These are phyloP conservation scores for Allantophomopsis lycopodina DNA, from an alignment of 2,329 filamentous ascomycete genomes.

Conservation along the genomic window DNA sequence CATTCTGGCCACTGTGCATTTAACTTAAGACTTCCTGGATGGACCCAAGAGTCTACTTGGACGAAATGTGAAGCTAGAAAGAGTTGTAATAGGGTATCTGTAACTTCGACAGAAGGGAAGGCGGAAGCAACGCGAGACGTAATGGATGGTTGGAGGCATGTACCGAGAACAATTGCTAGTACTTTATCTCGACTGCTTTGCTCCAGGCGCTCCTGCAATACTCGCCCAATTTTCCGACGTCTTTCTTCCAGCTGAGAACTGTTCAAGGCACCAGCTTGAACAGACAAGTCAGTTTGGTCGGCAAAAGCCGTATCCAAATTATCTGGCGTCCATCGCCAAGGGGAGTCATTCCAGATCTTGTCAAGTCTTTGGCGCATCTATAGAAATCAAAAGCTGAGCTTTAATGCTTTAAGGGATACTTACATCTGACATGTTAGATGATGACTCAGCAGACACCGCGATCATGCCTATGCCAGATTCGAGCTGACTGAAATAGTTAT, in stretches of 20 bases:
- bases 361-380: no score
- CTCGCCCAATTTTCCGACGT: no score
- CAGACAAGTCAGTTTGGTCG: slow-evolving; percentile 3
- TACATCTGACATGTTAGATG: not conserved
- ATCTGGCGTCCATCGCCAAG: slow-evolving; percentile 6
- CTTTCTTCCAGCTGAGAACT: slow-evolving; percentile 2
- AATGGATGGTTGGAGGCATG: slow-evolving; percentile 1
- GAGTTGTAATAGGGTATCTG: not conserved
- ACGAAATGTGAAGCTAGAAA: slow-evolving; percentile 7
- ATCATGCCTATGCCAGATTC: not conserved
- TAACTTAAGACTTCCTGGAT: slow-evolving; percentile 5
- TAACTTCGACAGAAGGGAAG: slow-evolving; percentile 6
- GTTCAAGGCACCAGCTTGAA: not conserved
- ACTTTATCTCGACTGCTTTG: slow-evolving; percentile 6
- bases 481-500: not conserved
- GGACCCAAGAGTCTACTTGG: slow-evolving; percentile 10
- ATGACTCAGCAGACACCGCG: not conserved
- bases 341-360: slow-evolving; percentile 1
- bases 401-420: not conserved
- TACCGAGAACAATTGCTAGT: slow-evolving; percentile 7
- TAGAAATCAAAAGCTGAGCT: no score
- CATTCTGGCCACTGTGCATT: slow-evolving; percentile 5
- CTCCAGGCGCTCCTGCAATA: no score
- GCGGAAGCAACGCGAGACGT: not conserved
- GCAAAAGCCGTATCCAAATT: slow-evolving; percentile 2